Base-by-base conservation (phyloP, 2,329 filamentous ascomycete species). In the Fusarium chaquense region DNA sequence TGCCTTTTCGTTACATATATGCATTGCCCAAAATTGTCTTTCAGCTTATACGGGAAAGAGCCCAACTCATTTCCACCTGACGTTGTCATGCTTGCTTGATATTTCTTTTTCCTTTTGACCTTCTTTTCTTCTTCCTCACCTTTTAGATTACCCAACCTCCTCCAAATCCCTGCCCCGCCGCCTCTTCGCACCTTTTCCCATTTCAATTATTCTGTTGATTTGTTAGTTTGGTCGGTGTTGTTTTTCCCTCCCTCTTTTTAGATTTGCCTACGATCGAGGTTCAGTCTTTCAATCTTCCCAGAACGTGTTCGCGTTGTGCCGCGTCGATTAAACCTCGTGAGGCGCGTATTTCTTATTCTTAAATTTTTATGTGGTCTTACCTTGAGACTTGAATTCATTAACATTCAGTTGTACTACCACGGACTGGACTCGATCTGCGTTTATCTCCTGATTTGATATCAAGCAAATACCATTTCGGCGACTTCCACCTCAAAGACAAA, bases 61-160 rank as follows among this genome's bases (percentile, higher is more conserved):
- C 45, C 58, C 30, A 57, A 26, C 63, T 70, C 67, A 70, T 70
- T 70, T 71, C 63, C 67, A 65, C 67, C 67, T 62, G 63, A 65
- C 55, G 30, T 54, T 45, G 16, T 40, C 62, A 50, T 44, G 49
- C 50, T 47, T 46, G 49, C 56, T 51, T 56, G 35, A 49, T 54
- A 45, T 69, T 73, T 63, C 24, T 54, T 68, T 65, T 65, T 66
- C 52, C 13, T 33, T 41, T 41, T 52, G 44, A 44, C 26, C 35
- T 41, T 55, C 22, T 49, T 46, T 62, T 45, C 52, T 45, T 55
- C 49, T 47, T 66, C n/a, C 32, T 50, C 50, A 5, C 20, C 44
- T 43, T 50, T 40, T 8, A 28, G 18, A 52, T 52, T 36, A 45
- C 28, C 57, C 53, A 73, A 43, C 63, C 71, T 63, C 62, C 47